Conservation (phyloP, 129 eudicot species). For the Smallanthus sonchifolius region DNA sequence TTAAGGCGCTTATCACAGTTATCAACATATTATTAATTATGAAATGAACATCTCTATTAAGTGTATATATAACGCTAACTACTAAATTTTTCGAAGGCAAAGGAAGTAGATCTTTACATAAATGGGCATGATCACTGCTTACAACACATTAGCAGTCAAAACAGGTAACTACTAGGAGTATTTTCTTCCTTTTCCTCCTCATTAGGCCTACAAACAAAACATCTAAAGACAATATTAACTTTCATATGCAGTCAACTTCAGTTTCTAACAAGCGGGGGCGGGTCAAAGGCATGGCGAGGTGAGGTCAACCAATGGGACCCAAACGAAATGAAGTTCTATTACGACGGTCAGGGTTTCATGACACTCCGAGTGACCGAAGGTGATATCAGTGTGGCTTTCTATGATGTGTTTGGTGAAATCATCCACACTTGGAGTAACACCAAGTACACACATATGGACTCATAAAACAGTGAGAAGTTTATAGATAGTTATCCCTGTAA, state of each 20-base stretch:
- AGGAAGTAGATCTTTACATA: constrained; percentile 66
- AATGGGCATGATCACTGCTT: constrained; percentile 94
- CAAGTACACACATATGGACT: constrained; percentile 28
- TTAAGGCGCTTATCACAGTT: too few relatives aligned
- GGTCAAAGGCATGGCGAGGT: constrained; percentile 91
- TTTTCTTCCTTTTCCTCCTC: not conserved
- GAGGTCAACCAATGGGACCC: constrained; percentile 34
- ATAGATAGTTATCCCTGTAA: not conserved
- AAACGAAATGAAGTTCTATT: constrained; percentile 53
- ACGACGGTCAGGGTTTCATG: constrained; percentile 95
- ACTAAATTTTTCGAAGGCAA: constrained; percentile 45
- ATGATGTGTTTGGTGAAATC: constrained; percentile 53
- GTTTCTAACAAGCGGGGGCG: constrained; percentile 87
- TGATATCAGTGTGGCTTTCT: constrained; percentile 41
- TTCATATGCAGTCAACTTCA: constrained; percentile 51
- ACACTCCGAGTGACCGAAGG: constrained; percentile 38
- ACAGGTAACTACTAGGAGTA: constrained; percentile 38
- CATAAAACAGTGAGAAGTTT: not conserved
- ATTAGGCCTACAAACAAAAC: not conserved
- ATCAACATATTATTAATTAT: too few relatives aligned
- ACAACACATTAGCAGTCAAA: constrained; percentile 54
- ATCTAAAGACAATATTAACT: not conserved
- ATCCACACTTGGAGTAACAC: constrained; percentile 64
- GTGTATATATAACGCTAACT: not conserved
- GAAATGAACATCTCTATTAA: not conserved